Evolutionary conservation across 768 basidiomycete genomes (phyloP), one percentile per base, ranked within the genome.

Genomic region (Tricholoma matsutake): DNA sequence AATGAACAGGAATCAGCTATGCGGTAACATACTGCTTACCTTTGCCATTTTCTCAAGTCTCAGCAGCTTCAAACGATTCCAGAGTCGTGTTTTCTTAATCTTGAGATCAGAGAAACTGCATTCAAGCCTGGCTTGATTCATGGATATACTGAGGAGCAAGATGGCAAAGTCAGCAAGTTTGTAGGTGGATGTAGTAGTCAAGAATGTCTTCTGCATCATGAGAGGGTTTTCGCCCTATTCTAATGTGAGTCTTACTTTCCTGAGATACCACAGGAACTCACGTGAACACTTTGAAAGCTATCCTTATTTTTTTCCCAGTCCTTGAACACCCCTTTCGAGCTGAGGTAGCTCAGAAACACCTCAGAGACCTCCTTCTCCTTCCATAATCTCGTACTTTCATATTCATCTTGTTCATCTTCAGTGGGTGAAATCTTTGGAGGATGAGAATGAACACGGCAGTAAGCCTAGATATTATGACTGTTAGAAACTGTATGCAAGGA

Each of bases 1-100:
- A 34, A n/a, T 11, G 10, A 35, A 29, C 3, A 18, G 35, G 16
- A 43, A 13, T 1, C 8, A 54, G 31, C 31, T 41, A 25, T 25
- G n/a, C 56, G 52, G 43, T 55, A 18, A 31, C 3, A 34, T 20
- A 14, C 28, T 31, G 1, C 62, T 9, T 25, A 71, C 69, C 57
- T 71, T 71, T 25, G 70, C 60, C 69, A 70, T 65, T 61, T 72
- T 72, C 58, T 71, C 65, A 28, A 70, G 69, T 34, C 58, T 67
- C 6, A 54, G 56, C 6, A 70, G 54, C 57, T 57, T 62, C 34
- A 73, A 57, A n/a, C 61, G 58, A 45, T 71, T 73, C 5, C 68
- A 55, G 0, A 69, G 64, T 2, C 56, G 62, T 11, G 68, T 68
- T 61, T 71, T 67, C 34, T 70, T 71, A 39, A 72, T 73, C 37